These are phyloP conservation scores for Podila verticillata DNA, from an alignment of 192 early-diverging fungal genomes.

Conservation along the genomic window DNA sequence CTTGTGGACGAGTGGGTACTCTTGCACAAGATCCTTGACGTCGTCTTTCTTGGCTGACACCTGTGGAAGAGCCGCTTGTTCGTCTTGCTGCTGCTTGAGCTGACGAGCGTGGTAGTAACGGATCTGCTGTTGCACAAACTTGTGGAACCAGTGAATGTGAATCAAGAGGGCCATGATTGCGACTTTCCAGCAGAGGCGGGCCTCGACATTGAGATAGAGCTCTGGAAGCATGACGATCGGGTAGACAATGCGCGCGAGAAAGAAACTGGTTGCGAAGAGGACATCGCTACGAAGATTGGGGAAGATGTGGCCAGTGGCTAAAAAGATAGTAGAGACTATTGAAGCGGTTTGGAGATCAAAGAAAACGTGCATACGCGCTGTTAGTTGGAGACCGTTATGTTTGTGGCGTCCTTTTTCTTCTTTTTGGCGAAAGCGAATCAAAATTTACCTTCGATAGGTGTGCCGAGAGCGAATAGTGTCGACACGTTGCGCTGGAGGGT, in stretches of 20 bases:
- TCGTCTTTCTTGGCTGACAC: not conserved
- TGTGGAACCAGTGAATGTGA: conserved; percentile 42
- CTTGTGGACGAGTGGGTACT: not conserved
- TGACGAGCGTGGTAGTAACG: conserved; percentile 22
- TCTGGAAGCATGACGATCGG: conserved; percentile 33
- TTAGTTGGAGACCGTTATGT: not conserved
- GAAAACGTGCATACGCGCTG: not conserved
- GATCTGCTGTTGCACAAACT: conserved; percentile 43
- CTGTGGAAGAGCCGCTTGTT: not conserved
- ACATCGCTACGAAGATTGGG: conserved; percentile 29
- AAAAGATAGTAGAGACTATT: conserved; percentile 42
- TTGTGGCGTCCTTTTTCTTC: not conserved
- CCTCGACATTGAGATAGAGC: conserved; percentile 36
- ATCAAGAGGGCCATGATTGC: conserved; percentile 20
- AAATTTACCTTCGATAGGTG: conserved; percentile 42
- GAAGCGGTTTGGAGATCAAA: not conserved
- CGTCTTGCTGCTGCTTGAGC: not conserved
- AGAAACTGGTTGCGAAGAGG: conserved; percentile 32
- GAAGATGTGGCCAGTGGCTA: conserved; percentile 43
- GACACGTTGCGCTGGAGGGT: conserved; percentile 25
- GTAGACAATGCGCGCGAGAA: conserved; percentile 29
- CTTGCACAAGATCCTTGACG: no score
- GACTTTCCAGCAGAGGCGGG: conserved; percentile 42
- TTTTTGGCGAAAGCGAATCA: no score
- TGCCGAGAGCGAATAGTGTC: conserved; percentile 35